Base-by-base conservation (phyloP, 1,139 yeast species). In the Geotrichum aggregatum region DNA sequence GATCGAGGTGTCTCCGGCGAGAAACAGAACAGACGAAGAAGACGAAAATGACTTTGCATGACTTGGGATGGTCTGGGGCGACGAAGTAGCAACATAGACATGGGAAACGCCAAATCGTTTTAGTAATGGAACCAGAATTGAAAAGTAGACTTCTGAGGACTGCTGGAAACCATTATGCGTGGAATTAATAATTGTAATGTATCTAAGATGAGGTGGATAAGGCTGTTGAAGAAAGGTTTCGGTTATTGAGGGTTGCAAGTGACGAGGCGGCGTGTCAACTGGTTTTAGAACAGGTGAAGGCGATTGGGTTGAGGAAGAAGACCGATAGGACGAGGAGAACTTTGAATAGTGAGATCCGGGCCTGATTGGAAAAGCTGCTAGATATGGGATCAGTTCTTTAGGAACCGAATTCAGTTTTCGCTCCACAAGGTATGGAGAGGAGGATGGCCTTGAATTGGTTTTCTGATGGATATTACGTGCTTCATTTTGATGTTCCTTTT, bases 1-100 rank as follows among this genome's bases (percentile, higher is more conserved):
- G 11, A 88, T 72, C 1, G 95, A 83, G 0, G 97, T 89, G 62
- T 89, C 97, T 0, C 97, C 97, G 47, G 95, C 85, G 21, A 89
- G 69, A 40, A 89, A 71, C 1, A 87, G 65, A 3, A 87, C 71
- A 0, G 84, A 77, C 22, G 68, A 57, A 0, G 65, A 58, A 3
- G 66, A 58, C 3, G 66, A 54, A 41, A 69, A 66, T n/a, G 64
- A 57, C 35, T 49, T 49, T 1, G 73, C 71, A 47, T 66, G 66
- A 28, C 63, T 62, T 3, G 62, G 56, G 43, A 69, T 63, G 34
- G 71, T 64, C n/a, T 55, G 49, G 1, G 64, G 56, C 14, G 64
- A 56, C 13, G 64, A 58, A 1, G 73, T 69, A 10, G 70, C 64
- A 7, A 69, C 70, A 54, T 69, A 68, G 39, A 62, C 69, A 45